Base-by-base conservation (phyloP, 2,329 filamentous ascomycete genomes). In the Aspergillus viridinutans region DNA sequence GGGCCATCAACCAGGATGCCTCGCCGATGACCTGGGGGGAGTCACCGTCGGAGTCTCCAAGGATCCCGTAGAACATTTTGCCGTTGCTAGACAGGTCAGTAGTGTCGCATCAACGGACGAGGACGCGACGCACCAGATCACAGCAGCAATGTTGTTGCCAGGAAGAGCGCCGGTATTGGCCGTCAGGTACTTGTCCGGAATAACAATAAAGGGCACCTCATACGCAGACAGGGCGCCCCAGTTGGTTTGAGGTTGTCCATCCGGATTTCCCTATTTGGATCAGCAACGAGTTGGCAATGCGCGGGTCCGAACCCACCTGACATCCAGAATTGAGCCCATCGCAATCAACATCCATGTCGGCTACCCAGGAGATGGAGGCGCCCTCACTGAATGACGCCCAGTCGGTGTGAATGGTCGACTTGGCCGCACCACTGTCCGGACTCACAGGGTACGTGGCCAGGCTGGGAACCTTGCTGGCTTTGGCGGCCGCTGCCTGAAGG, bases 281-380 rank as follows among this genome's bases (percentile, higher is more conserved):
- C 58, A 14, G 32, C 20, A 38, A 12, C 14, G 2, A 51, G 9
- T 4, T 7, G 23, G 9, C 29, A 3, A 45, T 21, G 1, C 5
- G 14, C 10, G 7, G 10, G 26, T 1, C 0, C 2, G 35, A 7
- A 10, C 52, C 9, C 52, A 69, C 69, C 52, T 63, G 60, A 57
- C 69, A 72, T 9, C 61, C 55, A 29, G 64, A 62, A 43, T 71
- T 61, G 4, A 69, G 52, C 1, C 69, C 69, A 53, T 72, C 69
- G 29, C 69, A 71, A 53, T 72, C 69, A 1, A 72, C 69, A 51
- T 72, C 69, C 69, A 72, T 72, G 38, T 72, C 69, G 0, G 69
- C 69, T 0, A 68, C 55, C 59, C 60, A 72, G 28, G 66, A 64
- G 40, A 67, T 60, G 9, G 69, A 66, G 1, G 69, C 64, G 3